Percentiles rank a stretch among this genome's conserved stretches.
Evolutionary conservation across 2,329 filamentous ascomycete genomes (phyloP).

Genomic region (Paraphoma sp.): DNA sequence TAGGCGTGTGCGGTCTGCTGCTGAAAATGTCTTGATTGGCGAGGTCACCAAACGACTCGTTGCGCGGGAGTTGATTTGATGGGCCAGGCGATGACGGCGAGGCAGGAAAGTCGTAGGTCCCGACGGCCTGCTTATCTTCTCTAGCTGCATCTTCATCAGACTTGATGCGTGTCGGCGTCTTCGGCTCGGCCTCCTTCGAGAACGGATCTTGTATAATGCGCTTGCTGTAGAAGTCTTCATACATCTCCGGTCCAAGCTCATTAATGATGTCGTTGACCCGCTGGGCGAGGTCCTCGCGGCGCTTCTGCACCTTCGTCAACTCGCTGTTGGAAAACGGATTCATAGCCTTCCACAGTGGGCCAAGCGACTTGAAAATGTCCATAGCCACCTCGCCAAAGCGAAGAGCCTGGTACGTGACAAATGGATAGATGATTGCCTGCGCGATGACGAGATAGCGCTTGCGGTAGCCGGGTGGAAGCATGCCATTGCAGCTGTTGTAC

Average conservation of each 20-base stretch:
- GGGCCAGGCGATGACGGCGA: slow-evolving; percentile 29
- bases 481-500: slow-evolving; percentile 78
- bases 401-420: slow-evolving; percentile 89
- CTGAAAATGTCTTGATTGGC: slow-evolving; percentile 89
- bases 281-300: slow-evolving; percentile 75
- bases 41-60: slow-evolving; percentile 93
- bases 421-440: slow-evolving; percentile 81
- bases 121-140: slow-evolving; percentile 22
- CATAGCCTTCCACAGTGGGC: slow-evolving; percentile 84
- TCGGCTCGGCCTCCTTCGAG: slow-evolving; percentile 22
- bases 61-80: slow-evolving; percentile 64
- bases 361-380: slow-evolving; percentile 95
- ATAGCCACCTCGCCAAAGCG: slow-evolving; percentile 98
- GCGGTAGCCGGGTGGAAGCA: slow-evolving; percentile 78
- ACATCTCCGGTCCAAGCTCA: slow-evolving; percentile 92
- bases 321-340: slow-evolving; percentile 85
- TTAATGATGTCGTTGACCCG: slow-evolving; percentile 94
- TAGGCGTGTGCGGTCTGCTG: slow-evolving; percentile 83
- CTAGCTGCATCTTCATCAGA: slow-evolving; percentile 18
- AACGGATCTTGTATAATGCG: slow-evolving; percentile 49
- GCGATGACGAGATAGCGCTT: slow-evolving; percentile 68
- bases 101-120: slow-evolving; percentile 35
- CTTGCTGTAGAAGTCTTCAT: slow-evolving; percentile 74
- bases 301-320: slow-evolving; percentile 76
- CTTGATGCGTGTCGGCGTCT: slow-evolving; percentile 28